Percentiles rank a stretch among this genome's conserved stretches.
phyloP scores from a whole-genome alignment of 176 grass and related monocot genomes.

The Carex scoparia region DNA sequence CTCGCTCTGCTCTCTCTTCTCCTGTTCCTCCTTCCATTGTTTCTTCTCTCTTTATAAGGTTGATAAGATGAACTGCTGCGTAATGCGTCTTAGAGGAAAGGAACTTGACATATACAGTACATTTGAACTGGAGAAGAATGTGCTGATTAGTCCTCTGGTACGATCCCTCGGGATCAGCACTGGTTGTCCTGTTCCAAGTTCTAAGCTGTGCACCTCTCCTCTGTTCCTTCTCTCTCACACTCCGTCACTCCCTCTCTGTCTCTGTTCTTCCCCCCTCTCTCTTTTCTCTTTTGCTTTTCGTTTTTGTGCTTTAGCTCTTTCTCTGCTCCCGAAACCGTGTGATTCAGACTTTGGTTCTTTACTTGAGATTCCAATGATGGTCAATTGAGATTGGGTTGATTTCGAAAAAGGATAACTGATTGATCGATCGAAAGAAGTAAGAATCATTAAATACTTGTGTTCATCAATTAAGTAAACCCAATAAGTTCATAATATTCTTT shows the following conservation, averaged over 20 bases:
- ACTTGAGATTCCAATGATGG: slow-evolving; percentile 19
- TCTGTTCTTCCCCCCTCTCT: neutral
- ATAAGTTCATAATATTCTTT: too few relatives aligned
- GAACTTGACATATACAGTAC: neutral
- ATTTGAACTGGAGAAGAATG: neutral
- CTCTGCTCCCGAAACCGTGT: slow-evolving; percentile 20
- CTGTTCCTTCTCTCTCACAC: slow-evolving; percentile 15
- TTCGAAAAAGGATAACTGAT: neutral
- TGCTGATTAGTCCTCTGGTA: neutral
- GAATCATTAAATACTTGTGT: neutral
- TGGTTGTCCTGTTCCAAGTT: slow-evolving; percentile 11
- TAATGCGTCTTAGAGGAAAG: too few relatives aligned
- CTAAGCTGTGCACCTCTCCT: neutral
- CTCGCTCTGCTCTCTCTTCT: neutral
- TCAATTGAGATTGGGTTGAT: neutral
- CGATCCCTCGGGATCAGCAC: slow-evolving; percentile 20
- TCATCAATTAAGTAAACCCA: neutral
- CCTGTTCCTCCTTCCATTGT: neutral
- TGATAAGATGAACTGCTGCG: too few relatives aligned
- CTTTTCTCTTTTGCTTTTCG: slow-evolving; percentile 4
- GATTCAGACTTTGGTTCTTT: slow-evolving; percentile 1
- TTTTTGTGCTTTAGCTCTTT: slow-evolving; percentile 18
- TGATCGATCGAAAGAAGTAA: neutral
- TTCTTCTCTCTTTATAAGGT: too few relatives aligned
- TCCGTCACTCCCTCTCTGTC: neutral